Conservation (phyloP, 495 filamentous ascomycete genomes). For the Xylaria sp. region DNA sequence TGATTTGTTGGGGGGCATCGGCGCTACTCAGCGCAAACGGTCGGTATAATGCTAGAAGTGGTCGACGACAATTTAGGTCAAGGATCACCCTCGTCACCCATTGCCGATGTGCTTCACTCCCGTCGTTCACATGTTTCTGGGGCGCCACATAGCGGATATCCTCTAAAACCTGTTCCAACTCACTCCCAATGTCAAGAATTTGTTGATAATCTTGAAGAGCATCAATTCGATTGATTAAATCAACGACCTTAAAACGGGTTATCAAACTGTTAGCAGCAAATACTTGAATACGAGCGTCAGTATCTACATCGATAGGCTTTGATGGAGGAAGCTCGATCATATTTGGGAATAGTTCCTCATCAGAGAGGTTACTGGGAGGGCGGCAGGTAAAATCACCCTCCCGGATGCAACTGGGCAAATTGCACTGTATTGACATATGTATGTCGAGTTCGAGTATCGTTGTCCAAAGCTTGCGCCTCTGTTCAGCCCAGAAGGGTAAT, state of each 20-base stretch:
- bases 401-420: constrained; percentile 46
- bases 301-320: constrained; percentile 45
- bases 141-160: constrained; percentile 45
- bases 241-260: constrained; percentile 40
- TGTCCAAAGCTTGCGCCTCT: constrained; percentile 47
- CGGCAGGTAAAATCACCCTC: constrained; percentile 47
- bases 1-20: constrained; percentile 44
- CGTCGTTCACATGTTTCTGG: constrained; percentile 33
- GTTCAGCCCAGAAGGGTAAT: constrained; percentile 44
- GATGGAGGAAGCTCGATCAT: constrained; percentile 41
- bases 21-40: constrained; percentile 47
- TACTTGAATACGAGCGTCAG: constrained; percentile 43
- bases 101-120: constrained; percentile 36
- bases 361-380: constrained; percentile 47
- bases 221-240: constrained; percentile 45
- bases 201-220: constrained; percentile 43
- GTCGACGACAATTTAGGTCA: constrained; percentile 46
- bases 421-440: constrained; percentile 45
- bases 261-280: constrained; percentile 45
- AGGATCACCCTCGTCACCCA: constrained; percentile 43
- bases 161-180: constrained; percentile 47
- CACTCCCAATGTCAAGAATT: constrained; percentile 45
- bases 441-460: constrained; percentile 50
- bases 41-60: constrained; percentile 47
- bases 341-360: constrained; percentile 38